phyloP scores from a whole-genome alignment of 495 filamentous ascomycete genomes.

The Trichoderma gamsii region DNA sequence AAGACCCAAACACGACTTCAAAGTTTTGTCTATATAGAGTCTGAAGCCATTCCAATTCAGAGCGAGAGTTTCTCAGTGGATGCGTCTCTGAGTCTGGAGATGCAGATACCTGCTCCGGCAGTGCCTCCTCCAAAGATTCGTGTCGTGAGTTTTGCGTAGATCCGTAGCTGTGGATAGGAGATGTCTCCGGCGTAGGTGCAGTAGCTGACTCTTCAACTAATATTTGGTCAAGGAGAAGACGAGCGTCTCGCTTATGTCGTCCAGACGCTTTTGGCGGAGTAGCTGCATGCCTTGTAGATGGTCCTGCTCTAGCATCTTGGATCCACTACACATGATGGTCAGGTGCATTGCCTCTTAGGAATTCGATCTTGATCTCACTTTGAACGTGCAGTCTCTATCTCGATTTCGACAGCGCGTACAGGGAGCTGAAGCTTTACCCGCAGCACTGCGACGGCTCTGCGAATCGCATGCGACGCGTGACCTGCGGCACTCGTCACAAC shows the following conservation, averaged over 20 bases:
- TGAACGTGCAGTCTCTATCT: not conserved
- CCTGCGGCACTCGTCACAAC: constrained; percentile 14
- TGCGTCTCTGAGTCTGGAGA: not conserved
- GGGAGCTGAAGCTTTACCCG: not conserved
- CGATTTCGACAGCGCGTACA: not conserved
- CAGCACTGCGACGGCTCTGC: not conserved
- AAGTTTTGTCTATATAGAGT: not conserved
- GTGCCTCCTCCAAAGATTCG: not conserved
- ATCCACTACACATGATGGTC: not conserved
- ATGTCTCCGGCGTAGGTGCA: not conserved
- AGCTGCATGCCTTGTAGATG: not conserved
- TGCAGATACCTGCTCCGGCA: not conserved
- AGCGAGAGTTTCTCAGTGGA: not conserved
- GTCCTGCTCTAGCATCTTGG: not conserved
- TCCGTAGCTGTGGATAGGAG: not conserved
- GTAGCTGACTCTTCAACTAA: not conserved
- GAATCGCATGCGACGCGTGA: constrained; percentile 14
- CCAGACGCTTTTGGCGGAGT: not conserved
- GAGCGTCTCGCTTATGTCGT: not conserved
- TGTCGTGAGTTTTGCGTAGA: not conserved
- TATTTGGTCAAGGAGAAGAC: not conserved
- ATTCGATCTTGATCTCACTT: not conserved
- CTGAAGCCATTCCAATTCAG: constrained; percentile 3
- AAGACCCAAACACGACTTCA: constrained; percentile 6
- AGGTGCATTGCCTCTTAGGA: not conserved